Evolutionary conservation across 179 eudicot genomes (phyloP).

Genomic region (Silene vulgaris): DNA sequence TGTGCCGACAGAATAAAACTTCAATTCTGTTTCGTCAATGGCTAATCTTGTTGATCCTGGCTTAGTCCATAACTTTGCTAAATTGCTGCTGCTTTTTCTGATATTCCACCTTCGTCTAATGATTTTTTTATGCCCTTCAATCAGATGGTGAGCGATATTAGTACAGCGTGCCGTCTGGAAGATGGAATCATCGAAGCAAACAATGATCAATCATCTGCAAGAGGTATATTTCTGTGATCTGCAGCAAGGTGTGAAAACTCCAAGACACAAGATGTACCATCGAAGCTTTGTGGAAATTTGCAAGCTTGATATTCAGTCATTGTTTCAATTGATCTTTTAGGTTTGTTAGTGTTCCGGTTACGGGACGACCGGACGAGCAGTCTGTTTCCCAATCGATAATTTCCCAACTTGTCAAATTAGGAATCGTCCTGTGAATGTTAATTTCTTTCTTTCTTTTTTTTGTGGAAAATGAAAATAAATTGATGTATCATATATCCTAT

Average conservation of each 20-base stretch:
- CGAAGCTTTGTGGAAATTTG: conserved; percentile 10
- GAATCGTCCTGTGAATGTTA: conserved; percentile 2
- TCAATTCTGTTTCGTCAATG: not conserved
- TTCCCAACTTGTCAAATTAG: not conserved
- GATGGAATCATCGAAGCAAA: not conserved
- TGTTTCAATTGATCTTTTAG: conserved; percentile 10
- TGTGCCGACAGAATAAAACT: not conserved
- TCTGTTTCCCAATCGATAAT: conserved; percentile 3
- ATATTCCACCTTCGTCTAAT: not conserved
- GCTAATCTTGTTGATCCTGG: not conserved
- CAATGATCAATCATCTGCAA: not conserved
- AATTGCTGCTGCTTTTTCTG: not conserved
- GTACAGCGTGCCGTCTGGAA: not conserved
- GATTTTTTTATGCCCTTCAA: conserved; percentile 6
- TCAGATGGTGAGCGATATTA: conserved; percentile 45
- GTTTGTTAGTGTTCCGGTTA: conserved; percentile 3
- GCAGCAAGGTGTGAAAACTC: not conserved
- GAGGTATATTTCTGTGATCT: not conserved
- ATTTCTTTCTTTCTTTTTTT: not conserved
- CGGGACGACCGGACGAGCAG: not conserved
- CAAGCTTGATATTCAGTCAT: not conserved
- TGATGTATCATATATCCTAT: not conserved
- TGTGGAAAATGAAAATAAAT: not conserved
- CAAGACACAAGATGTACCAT: not conserved
- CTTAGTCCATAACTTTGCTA: not conserved